Conservation (phyloP, 106 monocot genomes). For the Dioscorea alata region DNA sequence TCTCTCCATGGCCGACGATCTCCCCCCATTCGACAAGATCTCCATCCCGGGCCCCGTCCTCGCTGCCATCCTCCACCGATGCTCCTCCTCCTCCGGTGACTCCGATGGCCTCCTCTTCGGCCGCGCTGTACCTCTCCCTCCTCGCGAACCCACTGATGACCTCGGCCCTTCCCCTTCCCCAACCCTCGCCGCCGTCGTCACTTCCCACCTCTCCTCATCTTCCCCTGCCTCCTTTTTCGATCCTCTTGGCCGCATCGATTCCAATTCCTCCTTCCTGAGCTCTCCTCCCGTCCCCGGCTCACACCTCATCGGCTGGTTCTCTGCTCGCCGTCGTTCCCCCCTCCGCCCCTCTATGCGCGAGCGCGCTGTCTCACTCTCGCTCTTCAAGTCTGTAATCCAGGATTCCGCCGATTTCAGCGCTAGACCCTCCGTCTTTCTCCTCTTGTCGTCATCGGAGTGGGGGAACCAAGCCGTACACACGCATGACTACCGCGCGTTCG, state of each 20-base stretch:
- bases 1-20: slow-evolving; percentile 4
- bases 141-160: slow-evolving; percentile 41
- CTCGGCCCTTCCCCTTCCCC: slow-evolving; percentile 7
- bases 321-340: slow-evolving; percentile 34
- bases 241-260: slow-evolving; percentile 19
- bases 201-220: slow-evolving; percentile 21
- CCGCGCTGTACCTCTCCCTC: slow-evolving; percentile 34
- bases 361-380: slow-evolving; percentile 34
- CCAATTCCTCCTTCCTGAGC: slow-evolving; percentile 2
- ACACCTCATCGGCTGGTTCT: slow-evolving; percentile 47
- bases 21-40: slow-evolving; percentile 27
- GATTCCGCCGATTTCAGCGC: not conserved
- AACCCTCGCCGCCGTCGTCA: slow-evolving; percentile 9
- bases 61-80: slow-evolving; percentile 60
- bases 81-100: slow-evolving; percentile 47
- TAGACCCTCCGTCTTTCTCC: slow-evolving; percentile 26
- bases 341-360: slow-evolving; percentile 73
- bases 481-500: slow-evolving; percentile 41
- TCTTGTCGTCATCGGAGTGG: slow-evolving; percentile 34
- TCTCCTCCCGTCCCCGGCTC: slow-evolving; percentile 4
- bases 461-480: slow-evolving; percentile 50
- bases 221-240: slow-evolving; percentile 28
- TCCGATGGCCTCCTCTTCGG: slow-evolving; percentile 71
- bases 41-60: slow-evolving; percentile 67
- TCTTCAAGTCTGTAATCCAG: slow-evolving; percentile 25